Evolutionary conservation across 352 stramenopile genomes (phyloP), one percentile per base, ranked within the genome.

Genomic region (Phytophthora lateralis): DNA sequence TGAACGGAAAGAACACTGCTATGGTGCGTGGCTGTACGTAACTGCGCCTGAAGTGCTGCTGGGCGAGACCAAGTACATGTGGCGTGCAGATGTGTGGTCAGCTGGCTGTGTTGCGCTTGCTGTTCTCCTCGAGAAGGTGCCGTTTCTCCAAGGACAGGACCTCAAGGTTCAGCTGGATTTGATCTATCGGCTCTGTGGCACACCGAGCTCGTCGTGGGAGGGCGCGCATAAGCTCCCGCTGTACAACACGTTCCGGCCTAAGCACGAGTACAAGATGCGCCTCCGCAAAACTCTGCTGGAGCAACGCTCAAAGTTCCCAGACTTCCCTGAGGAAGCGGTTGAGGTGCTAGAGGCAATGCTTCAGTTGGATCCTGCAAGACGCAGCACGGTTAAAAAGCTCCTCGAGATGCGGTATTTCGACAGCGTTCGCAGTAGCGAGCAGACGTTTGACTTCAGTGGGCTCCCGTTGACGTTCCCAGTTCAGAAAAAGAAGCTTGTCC

Each of bases 201-300:
- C 85, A 9, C 87, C 87, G 0, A 71, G 66, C 5, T 68, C 65
- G 18, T 73, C 78, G n/a, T 93, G 79, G 74, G 47, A 74, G 17
- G 71, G 75, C 0, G 83, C 66, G 2, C 66, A 63, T 12, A 83
- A 88, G 27, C 68, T 94, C 8, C 73, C 83, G 3, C 54, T 84
- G 11, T 94, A 83, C 57, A 67, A 53, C 4, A 46, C 45, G 0
- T 86, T 80, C 48, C 82, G 78, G 8, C 84, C 84, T 9, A 94
- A 92, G 66, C 59, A 81, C 41, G 86, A 94, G 52, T 91, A 82
- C 67, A 87, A 86, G 55, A 82, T 80, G 71, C 83, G 87, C 8
- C 60, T 96, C 6, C 76, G 77, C 48, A 96, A 94, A 70, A 90
- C 85, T 6, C 54, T 96, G n/a, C n/a, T 80, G 4, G 84, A 93